phyloP scores from a whole-genome alignment of 228 moss, liverwort and hornwort species.

The Sphagnum magellanicum region DNA sequence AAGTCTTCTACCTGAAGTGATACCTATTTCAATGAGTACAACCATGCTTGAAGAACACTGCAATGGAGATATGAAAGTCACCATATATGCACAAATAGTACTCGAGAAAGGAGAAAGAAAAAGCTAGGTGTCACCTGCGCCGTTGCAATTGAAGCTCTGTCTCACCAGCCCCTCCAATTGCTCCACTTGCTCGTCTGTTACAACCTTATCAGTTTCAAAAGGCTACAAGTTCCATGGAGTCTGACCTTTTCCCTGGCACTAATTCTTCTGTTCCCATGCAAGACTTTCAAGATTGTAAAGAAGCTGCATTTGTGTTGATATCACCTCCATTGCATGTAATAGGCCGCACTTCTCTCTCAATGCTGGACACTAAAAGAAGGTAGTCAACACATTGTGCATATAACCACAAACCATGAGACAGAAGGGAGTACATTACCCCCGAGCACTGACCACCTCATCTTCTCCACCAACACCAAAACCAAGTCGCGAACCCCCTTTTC shows the following conservation, averaged over 20 bases:
- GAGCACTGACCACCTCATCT: constrained; percentile 92
- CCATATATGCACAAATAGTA: neutral
- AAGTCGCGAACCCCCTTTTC: constrained; percentile 67
- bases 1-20: too few species aligned
- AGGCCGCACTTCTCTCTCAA: too few species aligned
- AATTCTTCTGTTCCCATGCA: neutral
- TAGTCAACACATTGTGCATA: neutral
- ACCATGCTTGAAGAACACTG: too few species aligned
- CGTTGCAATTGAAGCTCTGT: constrained; percentile 89
- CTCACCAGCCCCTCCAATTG: constrained; percentile 94
- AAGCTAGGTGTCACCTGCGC: constrained; percentile 40
- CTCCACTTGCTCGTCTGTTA: constrained; percentile 75
- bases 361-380: too few species aligned
- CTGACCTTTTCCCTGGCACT: too few species aligned
- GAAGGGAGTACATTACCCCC: constrained; percentile 47
- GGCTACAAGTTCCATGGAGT: neutral
- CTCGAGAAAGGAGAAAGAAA: neutral
- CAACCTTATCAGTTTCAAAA: constrained; percentile 1
- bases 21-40: too few species aligned
- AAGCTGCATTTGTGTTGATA: too few species aligned
- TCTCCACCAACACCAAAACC: constrained; percentile 76
- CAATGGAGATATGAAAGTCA: neutral
- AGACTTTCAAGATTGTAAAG: neutral
- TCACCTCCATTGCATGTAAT: too few species aligned
- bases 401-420: neutral